These are phyloP conservation scores for Xylaria intraflava DNA, from an alignment of 495 filamentous ascomycete genomes.

Conservation along the genomic window DNA sequence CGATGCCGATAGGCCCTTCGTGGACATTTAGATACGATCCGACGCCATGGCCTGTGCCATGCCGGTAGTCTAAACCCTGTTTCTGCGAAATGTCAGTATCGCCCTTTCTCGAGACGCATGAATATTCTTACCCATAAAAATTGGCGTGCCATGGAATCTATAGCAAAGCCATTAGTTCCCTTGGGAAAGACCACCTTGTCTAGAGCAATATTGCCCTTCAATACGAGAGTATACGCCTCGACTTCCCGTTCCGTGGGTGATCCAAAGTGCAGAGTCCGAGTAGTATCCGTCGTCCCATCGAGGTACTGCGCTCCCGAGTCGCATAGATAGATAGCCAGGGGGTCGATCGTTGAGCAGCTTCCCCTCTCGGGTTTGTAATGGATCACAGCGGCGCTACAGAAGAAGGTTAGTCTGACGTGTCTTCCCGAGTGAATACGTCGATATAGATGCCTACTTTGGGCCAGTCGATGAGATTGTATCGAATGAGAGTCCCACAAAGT, in stretches of 20 bases:
- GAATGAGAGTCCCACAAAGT: constrained; percentile 90
- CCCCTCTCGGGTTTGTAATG: constrained; percentile 92
- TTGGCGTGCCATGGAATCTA: constrained; percentile 86
- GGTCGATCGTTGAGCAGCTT: constrained; percentile 77
- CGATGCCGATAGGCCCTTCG: constrained; percentile 95
- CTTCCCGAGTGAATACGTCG: not conserved
- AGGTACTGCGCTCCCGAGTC: constrained; percentile 94
- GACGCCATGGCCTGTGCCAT: constrained; percentile 95
- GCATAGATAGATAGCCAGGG: constrained; percentile 84
- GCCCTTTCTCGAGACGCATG: not conserved
- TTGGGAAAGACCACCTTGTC: constrained; percentile 89
- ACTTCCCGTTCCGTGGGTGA: constrained; percentile 77
- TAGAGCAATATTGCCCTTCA: constrained; percentile 92
- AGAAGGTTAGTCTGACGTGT: not conserved
- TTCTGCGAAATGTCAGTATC: constrained; percentile 34
- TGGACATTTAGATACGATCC: constrained; percentile 93
- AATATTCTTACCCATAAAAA: constrained; percentile 69
- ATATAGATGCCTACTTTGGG: constrained; percentile 52
- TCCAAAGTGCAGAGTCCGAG: constrained; percentile 88
- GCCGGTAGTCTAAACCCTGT: constrained; percentile 87
- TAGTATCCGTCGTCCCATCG: constrained; percentile 96
- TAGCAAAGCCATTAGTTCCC: constrained; percentile 85
- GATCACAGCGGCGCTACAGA: constrained; percentile 70
- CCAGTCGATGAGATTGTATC: constrained; percentile 95
- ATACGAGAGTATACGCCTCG: constrained; percentile 87